phyloP scores from a whole-genome alignment of 1,284 basidiomycete genomes.

The Rugosomyces carneus region DNA sequence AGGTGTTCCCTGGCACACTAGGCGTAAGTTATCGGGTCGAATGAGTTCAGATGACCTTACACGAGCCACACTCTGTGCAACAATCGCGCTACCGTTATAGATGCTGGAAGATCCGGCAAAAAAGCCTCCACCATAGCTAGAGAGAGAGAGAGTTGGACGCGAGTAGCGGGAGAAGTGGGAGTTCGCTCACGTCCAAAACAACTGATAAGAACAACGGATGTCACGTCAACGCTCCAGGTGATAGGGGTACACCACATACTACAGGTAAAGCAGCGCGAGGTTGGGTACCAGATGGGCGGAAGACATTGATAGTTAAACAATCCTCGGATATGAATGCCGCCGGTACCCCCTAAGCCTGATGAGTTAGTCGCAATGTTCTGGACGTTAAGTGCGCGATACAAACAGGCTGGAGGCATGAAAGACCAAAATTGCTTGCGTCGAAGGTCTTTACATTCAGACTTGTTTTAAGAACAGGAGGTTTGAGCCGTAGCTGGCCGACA shows the following conservation, averaged over 20 bases:
- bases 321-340: conserved; percentile 33
- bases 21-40: not conserved
- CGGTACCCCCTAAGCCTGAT: conserved; percentile 22
- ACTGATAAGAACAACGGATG: conserved; percentile 16
- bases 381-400: conserved; percentile 2
- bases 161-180: not conserved
- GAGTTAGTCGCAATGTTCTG: not conserved
- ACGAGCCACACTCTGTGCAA: conserved; percentile 38
- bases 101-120: conserved; percentile 26
- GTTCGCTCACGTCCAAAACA: conserved; percentile 31
- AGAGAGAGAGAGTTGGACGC: not conserved
- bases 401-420: conserved; percentile 32
- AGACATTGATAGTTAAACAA: conserved; percentile 42
- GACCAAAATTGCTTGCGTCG: conserved; percentile 33
- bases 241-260: conserved; percentile 19
- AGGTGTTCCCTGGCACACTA: conserved; percentile 41
- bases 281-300: conserved; percentile 31
- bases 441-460: conserved; percentile 22
- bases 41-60: conserved; percentile 23
- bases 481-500: conserved; percentile 9
- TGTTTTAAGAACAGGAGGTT: conserved; percentile 28
- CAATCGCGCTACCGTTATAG: conserved; percentile 37
- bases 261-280: conserved; percentile 29
- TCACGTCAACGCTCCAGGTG: not conserved
- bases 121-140: conserved; percentile 35